These are phyloP conservation scores for Ganoderma leucocontextum DNA, from an alignment of 1,284 basidiomycete species.

Conservation along the genomic window DNA sequence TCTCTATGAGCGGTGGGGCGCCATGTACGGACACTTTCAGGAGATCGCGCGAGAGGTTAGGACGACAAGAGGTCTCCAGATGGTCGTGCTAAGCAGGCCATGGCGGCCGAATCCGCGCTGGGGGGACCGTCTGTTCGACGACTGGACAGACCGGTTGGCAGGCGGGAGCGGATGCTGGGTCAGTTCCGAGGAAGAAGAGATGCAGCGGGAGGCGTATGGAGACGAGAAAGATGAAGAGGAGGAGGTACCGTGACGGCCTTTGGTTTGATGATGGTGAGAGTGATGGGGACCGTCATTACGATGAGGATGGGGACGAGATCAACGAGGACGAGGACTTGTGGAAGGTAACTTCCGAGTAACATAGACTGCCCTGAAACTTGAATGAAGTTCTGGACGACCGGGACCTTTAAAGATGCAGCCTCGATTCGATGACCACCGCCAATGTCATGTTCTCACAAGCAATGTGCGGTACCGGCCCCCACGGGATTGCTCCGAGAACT, in stretches of 20 bases:
- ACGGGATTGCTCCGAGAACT: not conserved
- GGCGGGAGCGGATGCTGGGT: constrained; percentile 21
- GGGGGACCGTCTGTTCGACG: constrained; percentile 8
- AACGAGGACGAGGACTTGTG: too few relatives aligned
- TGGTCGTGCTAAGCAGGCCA: not conserved
- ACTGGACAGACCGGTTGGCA: constrained; percentile 5
- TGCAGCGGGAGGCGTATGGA: not conserved
- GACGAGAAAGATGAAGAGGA: not conserved
- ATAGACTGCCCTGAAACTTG: too few relatives aligned
- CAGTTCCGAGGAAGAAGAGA: constrained; percentile 10
- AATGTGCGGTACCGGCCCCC: too few relatives aligned
- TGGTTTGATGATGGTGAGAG: too few relatives aligned
- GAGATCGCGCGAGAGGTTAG: not conserved
- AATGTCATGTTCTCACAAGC: too few relatives aligned
- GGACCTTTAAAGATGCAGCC: too few relatives aligned
- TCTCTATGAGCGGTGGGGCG: not conserved
- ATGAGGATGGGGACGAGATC: too few relatives aligned
- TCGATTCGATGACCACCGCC: too few relatives aligned
- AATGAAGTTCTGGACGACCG: too few relatives aligned
- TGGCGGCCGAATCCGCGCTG: not conserved
- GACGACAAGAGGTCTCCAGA: not conserved
- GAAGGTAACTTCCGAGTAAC: too few relatives aligned
- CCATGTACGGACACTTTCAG: not conserved
- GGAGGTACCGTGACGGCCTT: too few relatives aligned
- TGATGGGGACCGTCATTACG: too few relatives aligned